Conservation (phyloP, 345 rosid species). For the Populus ilicifolia region DNA sequence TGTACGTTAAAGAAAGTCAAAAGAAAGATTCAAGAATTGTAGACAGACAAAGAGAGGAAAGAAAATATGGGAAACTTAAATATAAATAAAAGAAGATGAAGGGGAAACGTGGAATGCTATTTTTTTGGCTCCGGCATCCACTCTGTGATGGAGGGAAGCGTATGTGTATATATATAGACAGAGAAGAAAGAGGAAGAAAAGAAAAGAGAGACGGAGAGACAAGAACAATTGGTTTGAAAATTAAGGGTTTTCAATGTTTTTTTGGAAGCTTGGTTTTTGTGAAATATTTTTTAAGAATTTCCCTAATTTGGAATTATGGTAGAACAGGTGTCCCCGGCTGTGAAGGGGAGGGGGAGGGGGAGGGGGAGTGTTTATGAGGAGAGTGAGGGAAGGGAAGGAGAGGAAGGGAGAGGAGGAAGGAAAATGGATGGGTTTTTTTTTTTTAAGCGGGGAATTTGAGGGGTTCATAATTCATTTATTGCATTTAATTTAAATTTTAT, state of each 20-base stretch:
- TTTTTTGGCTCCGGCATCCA: slow-evolving; percentile 28
- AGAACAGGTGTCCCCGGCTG: slow-evolving; percentile 27
- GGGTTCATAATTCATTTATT: not conserved
- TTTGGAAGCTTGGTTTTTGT: not conserved
- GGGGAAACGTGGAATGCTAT: not conserved
- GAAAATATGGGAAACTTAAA: no score
- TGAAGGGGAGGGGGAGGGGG: no score
- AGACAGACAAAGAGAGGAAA: no score
- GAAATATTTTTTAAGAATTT: not conserved
- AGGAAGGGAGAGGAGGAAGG: not conserved
- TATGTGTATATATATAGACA: not conserved
- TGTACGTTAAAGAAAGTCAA: no score
- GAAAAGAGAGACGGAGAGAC: slow-evolving; percentile 19
- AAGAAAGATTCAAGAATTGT: no score
- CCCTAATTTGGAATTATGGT: not conserved
- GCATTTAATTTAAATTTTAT: no score
- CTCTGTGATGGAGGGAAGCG: slow-evolving; percentile 17
- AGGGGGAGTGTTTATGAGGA: not conserved
- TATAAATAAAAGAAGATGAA: not conserved
- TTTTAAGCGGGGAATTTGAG: not conserved
- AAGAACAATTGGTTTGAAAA: slow-evolving; percentile 16
- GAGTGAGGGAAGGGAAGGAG: not conserved
- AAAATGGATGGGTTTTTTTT: not conserved
- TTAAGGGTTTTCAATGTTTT: not conserved
- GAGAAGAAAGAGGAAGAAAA: not conserved